Evolutionary conservation across 2,329 filamentous ascomycete species (phyloP).

Genomic region (Leptosphaerulina australis): DNA sequence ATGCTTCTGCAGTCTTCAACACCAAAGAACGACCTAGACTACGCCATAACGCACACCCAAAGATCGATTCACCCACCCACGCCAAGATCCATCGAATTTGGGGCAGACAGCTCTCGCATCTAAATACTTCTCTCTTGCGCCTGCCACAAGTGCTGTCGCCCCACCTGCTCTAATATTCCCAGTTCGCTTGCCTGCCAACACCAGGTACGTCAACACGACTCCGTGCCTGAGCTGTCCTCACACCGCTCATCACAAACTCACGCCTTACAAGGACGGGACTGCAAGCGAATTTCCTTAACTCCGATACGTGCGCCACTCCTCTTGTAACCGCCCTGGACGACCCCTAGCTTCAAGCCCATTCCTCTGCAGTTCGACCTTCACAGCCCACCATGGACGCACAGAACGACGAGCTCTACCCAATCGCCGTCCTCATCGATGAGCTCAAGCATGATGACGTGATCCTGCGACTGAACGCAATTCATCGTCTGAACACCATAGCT

Average conservation of each 20-base stretch:
- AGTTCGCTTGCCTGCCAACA: constrained; percentile 36
- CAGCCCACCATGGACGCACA: constrained; percentile 78
- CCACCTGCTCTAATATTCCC: constrained; percentile 30
- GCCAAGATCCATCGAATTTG: constrained; percentile 16
- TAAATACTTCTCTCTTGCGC: constrained; percentile 13
- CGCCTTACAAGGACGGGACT: constrained; percentile 5
- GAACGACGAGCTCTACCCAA: constrained; percentile 99
- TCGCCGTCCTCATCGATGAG: constrained; percentile 99
- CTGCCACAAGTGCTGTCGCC: constrained; percentile 19
- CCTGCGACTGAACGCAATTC: constrained; percentile 96
- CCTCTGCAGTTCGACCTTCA: constrained; percentile 27
- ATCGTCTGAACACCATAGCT: constrained; percentile 96
- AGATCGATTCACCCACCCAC: constrained; percentile 25
- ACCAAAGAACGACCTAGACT: constrained; percentile 18
- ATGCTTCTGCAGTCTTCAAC: constrained; percentile 16
- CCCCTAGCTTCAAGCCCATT: constrained; percentile 28
- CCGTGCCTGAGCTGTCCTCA: constrained; percentile 32
- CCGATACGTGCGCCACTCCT: constrained; percentile 22
- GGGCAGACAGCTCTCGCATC: constrained; percentile 23
- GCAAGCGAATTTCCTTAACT: constrained; percentile 11
- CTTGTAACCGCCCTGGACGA: constrained; percentile 23
- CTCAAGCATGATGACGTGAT: constrained; percentile 99
- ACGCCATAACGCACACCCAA: constrained; percentile 29
- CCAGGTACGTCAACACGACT: constrained; percentile 47
- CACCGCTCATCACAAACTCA: constrained; percentile 34